These are phyloP conservation scores for Fusarium algeriense DNA, from an alignment of 2,329 filamentous ascomycete genomes.

Conservation along the genomic window DNA sequence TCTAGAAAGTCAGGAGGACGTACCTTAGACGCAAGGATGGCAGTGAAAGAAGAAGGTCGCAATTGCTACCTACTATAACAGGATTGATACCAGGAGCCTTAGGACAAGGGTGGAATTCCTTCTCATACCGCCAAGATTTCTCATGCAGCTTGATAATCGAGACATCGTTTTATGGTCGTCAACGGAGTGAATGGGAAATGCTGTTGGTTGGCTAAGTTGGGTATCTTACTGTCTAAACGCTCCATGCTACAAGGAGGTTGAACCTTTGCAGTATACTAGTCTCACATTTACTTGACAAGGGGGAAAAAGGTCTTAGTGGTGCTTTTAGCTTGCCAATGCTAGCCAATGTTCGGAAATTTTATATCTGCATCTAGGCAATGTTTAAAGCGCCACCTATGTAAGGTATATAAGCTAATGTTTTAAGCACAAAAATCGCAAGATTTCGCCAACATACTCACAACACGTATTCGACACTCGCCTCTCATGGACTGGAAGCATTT, in stretches of 20 bases:
- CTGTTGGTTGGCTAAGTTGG: not conserved
- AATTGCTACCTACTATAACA: conserved; percentile 29
- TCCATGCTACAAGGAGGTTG: conserved; percentile 1
- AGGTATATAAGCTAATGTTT: not conserved
- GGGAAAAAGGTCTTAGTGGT: conserved; percentile 12
- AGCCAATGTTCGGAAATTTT: conserved; percentile 21
- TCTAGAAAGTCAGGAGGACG: conserved; percentile 20
- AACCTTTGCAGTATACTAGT: conserved; percentile 21
- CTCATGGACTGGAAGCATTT: not conserved
- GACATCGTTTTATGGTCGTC: not conserved
- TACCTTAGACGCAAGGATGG: conserved; percentile 35
- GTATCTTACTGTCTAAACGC: not conserved
- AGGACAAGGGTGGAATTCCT: conserved; percentile 17
- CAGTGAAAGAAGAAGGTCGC: conserved; percentile 39
- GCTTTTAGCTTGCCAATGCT: conserved; percentile 11
- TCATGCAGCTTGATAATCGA: conserved; percentile 12
- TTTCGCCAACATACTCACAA: not conserved
- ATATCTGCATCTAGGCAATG: conserved; percentile 6
- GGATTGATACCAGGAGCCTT: conserved; percentile 35
- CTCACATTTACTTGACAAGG: conserved; percentile 15
- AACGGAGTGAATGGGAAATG: conserved; percentile 10
- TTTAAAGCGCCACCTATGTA: not conserved
- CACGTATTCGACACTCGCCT: not conserved
- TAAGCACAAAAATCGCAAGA: not conserved
- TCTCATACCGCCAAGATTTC: conserved; percentile 23